Evolutionary conservation across 1,284 basidiomycete genomes (phyloP).

Genomic region (Irpex sp.): DNA sequence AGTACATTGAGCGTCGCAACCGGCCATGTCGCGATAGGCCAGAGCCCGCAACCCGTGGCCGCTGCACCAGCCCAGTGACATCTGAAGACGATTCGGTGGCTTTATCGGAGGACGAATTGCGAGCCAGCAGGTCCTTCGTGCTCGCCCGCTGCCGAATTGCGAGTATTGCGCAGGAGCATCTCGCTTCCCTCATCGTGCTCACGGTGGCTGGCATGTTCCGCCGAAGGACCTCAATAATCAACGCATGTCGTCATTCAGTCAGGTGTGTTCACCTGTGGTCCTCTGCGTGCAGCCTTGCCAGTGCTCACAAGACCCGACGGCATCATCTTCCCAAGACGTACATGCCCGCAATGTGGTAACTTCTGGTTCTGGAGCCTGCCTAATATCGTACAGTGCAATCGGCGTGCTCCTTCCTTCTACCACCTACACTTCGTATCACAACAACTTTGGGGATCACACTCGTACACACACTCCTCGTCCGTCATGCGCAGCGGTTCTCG

Average conservation of each 20-base stretch:
- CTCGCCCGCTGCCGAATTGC: background rate
- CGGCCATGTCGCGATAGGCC: background rate
- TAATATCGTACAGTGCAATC: background rate
- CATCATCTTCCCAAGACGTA: background rate
- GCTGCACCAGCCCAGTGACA: background rate
- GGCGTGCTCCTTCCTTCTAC: background rate
- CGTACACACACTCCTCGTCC: background rate
- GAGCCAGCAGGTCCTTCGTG: background rate
- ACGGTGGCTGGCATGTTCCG: background rate
- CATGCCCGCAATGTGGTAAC: background rate
- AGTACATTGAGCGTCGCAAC: background rate
- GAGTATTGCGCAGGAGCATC: background rate
- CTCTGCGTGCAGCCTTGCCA: background rate
- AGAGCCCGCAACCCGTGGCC: background rate
- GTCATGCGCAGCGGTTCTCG: background rate
- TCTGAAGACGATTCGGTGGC: background rate
- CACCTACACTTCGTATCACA: background rate
- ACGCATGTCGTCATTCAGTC: background rate
- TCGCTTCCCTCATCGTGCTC: background rate
- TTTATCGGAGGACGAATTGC: background rate
- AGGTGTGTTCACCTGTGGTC: background rate
- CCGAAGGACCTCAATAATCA: background rate
- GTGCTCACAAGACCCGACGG: background rate
- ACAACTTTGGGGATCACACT: background rate
- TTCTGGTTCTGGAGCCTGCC: background rate